Conservation (phyloP, 2,329 filamentous ascomycete species). For the Gnomoniopsis sp. region DNA sequence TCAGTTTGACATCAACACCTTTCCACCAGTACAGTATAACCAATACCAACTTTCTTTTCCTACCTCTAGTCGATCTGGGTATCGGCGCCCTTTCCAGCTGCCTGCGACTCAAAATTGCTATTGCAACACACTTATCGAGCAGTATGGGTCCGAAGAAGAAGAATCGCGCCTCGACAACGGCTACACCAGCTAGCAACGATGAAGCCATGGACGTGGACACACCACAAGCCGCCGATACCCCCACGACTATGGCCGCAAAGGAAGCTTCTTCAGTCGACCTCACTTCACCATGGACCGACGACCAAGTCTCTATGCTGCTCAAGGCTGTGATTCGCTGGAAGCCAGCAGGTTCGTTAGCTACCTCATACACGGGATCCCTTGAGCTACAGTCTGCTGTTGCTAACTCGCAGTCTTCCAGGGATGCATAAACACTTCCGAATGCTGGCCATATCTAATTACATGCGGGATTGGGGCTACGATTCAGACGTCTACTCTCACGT, state of each 20-base stretch:
- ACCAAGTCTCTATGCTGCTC: conserved; percentile 88
- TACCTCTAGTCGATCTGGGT: not conserved
- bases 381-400: conserved; percentile 1
- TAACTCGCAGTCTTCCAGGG: conserved; percentile 43
- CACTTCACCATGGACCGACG: conserved; percentile 86
- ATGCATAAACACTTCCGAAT: conserved; percentile 95
- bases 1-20: not conserved
- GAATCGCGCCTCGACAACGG: conserved; percentile 49
- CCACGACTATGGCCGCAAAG: conserved; percentile 37
- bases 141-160: conserved; percentile 63
- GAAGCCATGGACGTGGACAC: conserved; percentile 61
- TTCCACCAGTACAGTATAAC: not conserved
- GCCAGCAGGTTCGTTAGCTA: conserved; percentile 66
- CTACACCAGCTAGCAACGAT: conserved; percentile 49
- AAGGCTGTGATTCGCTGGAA: conserved; percentile 94
- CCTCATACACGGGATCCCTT: not conserved
- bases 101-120: not conserved
- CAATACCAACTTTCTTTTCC: not conserved
- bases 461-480: conserved; percentile 77
- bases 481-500: conserved; percentile 71
- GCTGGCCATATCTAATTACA: conserved; percentile 76
- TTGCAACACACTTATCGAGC: conserved; percentile 1
- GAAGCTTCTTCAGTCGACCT: conserved; percentile 37
- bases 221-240: conserved; percentile 50
- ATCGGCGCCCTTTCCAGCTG: not conserved